Evolutionary conservation across 495 filamentous ascomycete species (phyloP).

Genomic region (Filosporella fistucella): DNA sequence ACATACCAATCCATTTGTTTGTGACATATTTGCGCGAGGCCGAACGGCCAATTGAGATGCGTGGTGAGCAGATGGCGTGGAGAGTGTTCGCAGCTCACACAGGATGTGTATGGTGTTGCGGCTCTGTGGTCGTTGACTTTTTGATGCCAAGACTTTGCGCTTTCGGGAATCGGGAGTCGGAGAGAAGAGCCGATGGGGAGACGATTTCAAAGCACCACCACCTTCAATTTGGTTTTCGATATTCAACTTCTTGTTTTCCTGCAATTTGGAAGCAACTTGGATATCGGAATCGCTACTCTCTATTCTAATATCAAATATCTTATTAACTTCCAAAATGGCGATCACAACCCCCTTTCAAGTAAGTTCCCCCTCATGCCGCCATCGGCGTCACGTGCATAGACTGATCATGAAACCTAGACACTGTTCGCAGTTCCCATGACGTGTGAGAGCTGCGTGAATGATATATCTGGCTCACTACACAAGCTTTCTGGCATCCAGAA

Average conservation of each 20-base stretch:
- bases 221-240: constrained; percentile 12
- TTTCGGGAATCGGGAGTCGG: constrained; percentile 3
- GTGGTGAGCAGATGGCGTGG: neutral
- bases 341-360: constrained; percentile 29
- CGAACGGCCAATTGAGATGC: constrained; percentile 20
- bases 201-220: constrained; percentile 28
- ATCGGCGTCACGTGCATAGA: constrained; percentile 14
- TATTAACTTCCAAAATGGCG: constrained; percentile 21
- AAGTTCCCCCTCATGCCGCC: constrained; percentile 3
- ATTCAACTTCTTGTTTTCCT: neutral
- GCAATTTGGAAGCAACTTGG: neutral
- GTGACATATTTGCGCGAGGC: constrained; percentile 49
- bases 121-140: constrained; percentile 15
- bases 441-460: constrained; percentile 81
- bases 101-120: neutral
- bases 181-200: constrained; percentile 5
- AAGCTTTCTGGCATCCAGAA: constrained; percentile 69
- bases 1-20: constrained; percentile 61
- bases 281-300: neutral
- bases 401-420: constrained; percentile 54
- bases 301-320: neutral
- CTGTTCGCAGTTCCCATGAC: constrained; percentile 92
- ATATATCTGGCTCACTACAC: constrained; percentile 70
- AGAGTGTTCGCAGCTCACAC: too few relatives aligned
- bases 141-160: constrained; percentile 20